A percentile compares a stretch with the other conserved stretches of the same genome.
Conservation (phyloP, 148 eudicot species). For the Fallopia convolvulus region DNA sequence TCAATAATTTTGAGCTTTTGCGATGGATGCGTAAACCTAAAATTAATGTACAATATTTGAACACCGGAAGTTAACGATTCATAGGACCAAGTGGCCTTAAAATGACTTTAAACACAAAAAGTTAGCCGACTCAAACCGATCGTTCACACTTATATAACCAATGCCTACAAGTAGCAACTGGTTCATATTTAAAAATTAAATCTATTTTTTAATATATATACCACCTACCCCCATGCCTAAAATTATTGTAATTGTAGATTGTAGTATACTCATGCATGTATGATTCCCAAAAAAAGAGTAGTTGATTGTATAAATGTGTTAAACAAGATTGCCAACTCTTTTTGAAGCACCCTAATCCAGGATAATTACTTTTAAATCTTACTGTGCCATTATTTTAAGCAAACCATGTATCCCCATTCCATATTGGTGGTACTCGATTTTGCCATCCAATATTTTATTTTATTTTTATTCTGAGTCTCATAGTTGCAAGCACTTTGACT, state of each 20-base stretch:
- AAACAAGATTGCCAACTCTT: constrained; percentile 12
- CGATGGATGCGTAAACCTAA: not conserved
- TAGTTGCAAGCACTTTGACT: not conserved
- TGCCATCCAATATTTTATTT: not conserved
- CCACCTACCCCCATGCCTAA: not conserved
- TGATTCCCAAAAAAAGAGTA: constrained; percentile 19
- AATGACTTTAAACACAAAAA: not conserved
- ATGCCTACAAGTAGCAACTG: not conserved
- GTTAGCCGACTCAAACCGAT: not conserved
- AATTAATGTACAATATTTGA: not conserved
- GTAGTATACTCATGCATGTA: constrained; percentile 20
- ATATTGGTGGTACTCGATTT: not conserved
- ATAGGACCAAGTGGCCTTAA: no score
- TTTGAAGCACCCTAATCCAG: constrained; percentile 8
- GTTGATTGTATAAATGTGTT: constrained; percentile 35
- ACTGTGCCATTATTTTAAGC: not conserved
- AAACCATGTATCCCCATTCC: not conserved
- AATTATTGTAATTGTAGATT: constrained; percentile 10
- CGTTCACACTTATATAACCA: not conserved
- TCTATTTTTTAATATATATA: not conserved
- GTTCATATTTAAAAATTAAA: not conserved
- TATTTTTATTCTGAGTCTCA: not conserved
- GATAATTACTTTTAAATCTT: not conserved
- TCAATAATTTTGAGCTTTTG: not conserved
- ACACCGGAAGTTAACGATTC: no score